These are phyloP conservation scores for Aspergillus caelatus DNA, from an alignment of 2,329 filamentous ascomycete genomes.

Conservation along the genomic window DNA sequence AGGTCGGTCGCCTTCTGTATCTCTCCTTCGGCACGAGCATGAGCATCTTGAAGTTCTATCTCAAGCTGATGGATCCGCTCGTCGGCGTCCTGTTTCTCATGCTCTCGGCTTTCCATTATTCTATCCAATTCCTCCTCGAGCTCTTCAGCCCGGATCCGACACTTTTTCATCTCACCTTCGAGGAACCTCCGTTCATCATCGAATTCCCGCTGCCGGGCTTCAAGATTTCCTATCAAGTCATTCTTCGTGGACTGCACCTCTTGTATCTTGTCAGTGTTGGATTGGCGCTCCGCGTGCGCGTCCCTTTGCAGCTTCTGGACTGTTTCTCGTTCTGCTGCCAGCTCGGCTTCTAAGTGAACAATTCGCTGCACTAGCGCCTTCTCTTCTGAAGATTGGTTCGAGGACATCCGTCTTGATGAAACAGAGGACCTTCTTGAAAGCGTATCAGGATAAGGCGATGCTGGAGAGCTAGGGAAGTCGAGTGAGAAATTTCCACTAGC, in stretches of 20 bases:
- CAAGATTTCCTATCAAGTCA: slow-evolving; percentile 92
- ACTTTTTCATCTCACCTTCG: slow-evolving; percentile 75
- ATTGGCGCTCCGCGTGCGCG: slow-evolving; percentile 60
- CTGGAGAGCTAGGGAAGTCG: slow-evolving; percentile 45
- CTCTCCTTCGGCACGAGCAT: slow-evolving; percentile 51
- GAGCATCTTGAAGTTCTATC: slow-evolving; percentile 68
- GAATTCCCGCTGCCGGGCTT: slow-evolving; percentile 88
- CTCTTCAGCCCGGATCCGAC: slow-evolving; percentile 80
- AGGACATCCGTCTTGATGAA: slow-evolving; percentile 63
- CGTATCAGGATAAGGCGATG: slow-evolving; percentile 44
- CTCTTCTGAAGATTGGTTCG: slow-evolving; percentile 62
- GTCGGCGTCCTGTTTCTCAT: slow-evolving; percentile 73
- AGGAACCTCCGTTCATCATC: slow-evolving; percentile 80
- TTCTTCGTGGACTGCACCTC: slow-evolving; percentile 91
- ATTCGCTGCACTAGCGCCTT: slow-evolving; percentile 65
- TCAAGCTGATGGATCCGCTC: slow-evolving; percentile 70
- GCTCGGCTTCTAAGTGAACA: slow-evolving; percentile 73
- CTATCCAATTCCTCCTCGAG: slow-evolving; percentile 90
- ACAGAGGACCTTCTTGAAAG: slow-evolving; percentile 62
- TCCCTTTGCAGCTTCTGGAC: slow-evolving; percentile 71
- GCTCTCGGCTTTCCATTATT: slow-evolving; percentile 78
- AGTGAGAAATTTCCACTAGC: slow-evolving; percentile 53
- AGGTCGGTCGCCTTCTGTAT: slow-evolving; percentile 44
- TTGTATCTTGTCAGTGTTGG: slow-evolving; percentile 69
- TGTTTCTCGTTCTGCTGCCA: slow-evolving; percentile 72